Conservation (phyloP, 176 grass and related monocot species). For the Oryza glaberrima region DNA sequence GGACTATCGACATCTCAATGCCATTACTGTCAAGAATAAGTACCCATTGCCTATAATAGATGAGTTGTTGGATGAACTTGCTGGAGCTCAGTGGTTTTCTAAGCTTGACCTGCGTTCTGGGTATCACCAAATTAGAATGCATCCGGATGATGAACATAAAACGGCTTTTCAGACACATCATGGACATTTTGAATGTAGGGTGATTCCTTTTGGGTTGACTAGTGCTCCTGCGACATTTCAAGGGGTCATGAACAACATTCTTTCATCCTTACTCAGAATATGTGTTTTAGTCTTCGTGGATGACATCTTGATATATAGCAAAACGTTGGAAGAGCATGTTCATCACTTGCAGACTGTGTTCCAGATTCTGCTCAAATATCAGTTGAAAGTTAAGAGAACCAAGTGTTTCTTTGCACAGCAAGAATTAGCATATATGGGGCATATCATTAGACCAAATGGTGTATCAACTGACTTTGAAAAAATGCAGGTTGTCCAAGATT, state of each 20-base stretch:
- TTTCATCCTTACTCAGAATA: no score
- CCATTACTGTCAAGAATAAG: no score
- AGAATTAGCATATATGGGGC: neutral
- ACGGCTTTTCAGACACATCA: neutral
- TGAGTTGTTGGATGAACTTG: neutral
- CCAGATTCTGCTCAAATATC: neutral
- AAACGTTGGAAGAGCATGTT: neutral
- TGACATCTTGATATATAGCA: neutral
- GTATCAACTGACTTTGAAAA: neutral
- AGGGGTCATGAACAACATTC: neutral
- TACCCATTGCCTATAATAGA: neutral
- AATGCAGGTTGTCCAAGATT: neutral
- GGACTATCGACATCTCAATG: neutral
- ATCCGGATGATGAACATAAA: neutral
- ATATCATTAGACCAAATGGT: neutral
- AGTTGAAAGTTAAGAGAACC: neutral
- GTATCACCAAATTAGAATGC: constrained; percentile 1
- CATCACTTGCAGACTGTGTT: neutral
- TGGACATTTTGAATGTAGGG: neutral
- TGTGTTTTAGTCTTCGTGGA: neutral
- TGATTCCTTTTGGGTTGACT: neutral
- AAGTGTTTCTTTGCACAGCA: neutral
- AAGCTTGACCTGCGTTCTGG: neutral
- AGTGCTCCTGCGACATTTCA: neutral
- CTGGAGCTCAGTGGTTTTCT: neutral